Evolutionary conservation across 768 basidiomycete species (phyloP).

Genomic region (Mycena indigotica): DNA sequence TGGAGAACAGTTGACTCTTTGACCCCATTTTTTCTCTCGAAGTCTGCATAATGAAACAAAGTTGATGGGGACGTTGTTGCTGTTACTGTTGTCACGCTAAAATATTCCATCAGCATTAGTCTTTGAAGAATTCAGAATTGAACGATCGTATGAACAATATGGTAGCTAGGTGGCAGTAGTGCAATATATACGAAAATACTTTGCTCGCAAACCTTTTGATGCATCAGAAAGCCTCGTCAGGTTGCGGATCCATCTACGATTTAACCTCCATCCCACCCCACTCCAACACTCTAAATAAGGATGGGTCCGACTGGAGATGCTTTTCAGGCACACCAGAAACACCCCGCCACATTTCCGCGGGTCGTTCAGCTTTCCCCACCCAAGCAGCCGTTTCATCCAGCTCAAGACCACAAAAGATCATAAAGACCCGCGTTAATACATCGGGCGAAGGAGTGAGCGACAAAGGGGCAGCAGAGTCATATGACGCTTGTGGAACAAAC

Average conservation of each 20-base stretch:
- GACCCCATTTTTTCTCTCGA: background rate
- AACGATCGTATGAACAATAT: too few relatives aligned
- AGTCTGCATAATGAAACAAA: background rate
- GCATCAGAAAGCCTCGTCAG: background rate
- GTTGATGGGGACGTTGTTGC: background rate
- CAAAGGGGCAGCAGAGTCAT: conserved; percentile 35
- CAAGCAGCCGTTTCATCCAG: background rate
- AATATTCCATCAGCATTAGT: too few relatives aligned
- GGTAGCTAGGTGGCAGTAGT: too few relatives aligned
- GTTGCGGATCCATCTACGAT: background rate
- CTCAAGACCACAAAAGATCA: conserved; percentile 35
- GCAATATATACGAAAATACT: background rate
- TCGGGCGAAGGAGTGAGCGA: conserved; percentile 33
- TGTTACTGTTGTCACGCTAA: background rate
- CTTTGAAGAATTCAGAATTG: too few relatives aligned
- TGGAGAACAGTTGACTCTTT: background rate
- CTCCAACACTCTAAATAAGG: conserved; percentile 33
- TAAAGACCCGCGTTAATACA: conserved; percentile 35
- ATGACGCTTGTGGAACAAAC: conserved; percentile 37
- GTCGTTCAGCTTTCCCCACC: conserved; percentile 12
- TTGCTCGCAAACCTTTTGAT: background rate
- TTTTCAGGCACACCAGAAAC: conserved; percentile 8
- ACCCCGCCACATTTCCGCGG: conserved; percentile 2
- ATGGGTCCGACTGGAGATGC: background rate
- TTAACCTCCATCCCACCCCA: conserved; percentile 36